These are phyloP conservation scores for Margaritispora aquatica DNA, from an alignment of 495 filamentous ascomycete species.

Conservation along the genomic window DNA sequence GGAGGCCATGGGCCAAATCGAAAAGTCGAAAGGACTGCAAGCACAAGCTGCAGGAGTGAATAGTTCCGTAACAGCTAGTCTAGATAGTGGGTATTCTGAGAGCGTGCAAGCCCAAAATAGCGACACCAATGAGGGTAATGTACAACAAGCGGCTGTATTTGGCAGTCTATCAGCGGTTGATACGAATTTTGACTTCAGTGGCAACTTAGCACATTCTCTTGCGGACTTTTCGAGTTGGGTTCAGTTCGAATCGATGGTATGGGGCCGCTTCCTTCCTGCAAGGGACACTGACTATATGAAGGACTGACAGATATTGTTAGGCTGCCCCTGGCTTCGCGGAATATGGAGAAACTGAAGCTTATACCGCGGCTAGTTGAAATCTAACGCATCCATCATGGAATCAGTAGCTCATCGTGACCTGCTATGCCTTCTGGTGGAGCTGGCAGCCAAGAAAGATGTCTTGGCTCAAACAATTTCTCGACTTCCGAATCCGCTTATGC, in stretches of 20 bases:
- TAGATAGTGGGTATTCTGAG: not conserved
- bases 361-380: not conserved
- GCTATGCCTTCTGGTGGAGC: too few relatives aligned
- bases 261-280: not conserved
- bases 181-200: not conserved
- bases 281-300: not conserved
- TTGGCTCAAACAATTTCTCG: too few relatives aligned
- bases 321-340: not conserved
- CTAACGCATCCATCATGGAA: too few relatives aligned
- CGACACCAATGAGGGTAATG: not conserved
- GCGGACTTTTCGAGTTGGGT: not conserved
- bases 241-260: not conserved
- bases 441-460: too few relatives aligned
- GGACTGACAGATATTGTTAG: not conserved
- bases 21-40: not conserved
- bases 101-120: not conserved
- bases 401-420: too few relatives aligned
- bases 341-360: not conserved
- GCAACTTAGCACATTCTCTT: not conserved
- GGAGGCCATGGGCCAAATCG: constrained; percentile 25
- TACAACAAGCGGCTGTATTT: not conserved
- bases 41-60: not conserved
- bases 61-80: not conserved
- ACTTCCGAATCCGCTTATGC: too few relatives aligned
- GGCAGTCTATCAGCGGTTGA: not conserved